These are phyloP conservation scores for Verticillium klebahnii DNA, from an alignment of 2,329 filamentous ascomycete genomes.

Conservation along the genomic window DNA sequence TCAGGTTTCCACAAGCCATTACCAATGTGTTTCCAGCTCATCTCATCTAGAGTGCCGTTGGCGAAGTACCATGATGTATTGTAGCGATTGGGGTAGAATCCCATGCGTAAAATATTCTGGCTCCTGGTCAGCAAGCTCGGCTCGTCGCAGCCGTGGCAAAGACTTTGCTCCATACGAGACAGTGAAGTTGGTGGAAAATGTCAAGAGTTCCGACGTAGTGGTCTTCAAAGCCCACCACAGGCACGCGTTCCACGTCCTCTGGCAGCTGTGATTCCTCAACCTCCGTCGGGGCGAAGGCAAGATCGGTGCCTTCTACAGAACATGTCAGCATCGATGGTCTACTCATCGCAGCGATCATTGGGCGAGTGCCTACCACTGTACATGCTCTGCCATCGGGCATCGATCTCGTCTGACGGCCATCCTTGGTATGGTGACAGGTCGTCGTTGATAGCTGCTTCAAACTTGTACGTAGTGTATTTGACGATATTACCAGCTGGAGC, in stretches of 20 bases:
- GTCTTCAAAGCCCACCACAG: background rate
- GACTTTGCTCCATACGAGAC: background rate
- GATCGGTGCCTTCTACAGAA: background rate
- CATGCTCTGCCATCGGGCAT: background rate
- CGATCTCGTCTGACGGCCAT: background rate
- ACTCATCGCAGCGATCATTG: too few species aligned
- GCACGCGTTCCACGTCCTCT: background rate
- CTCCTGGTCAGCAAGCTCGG: background rate
- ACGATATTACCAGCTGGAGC: background rate
- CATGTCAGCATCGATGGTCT: background rate
- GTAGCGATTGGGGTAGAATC: background rate
- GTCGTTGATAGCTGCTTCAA: background rate
- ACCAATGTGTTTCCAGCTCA: constrained; percentile 1
- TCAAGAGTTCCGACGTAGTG: background rate
- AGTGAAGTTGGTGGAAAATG: constrained; percentile 1
- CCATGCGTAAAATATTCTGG: background rate
- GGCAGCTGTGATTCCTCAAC: background rate
- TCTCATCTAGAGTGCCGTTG: background rate
- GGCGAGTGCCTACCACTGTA: background rate
- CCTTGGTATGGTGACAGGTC: background rate
- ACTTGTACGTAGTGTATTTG: background rate
- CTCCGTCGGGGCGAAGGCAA: background rate
- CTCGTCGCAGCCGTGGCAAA: background rate
- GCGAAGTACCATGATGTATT: background rate
- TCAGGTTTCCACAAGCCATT: too few species aligned